phyloP scores from a whole-genome alignment of 176 grass and related monocot genomes.

The Elaeis guineensis region DNA sequence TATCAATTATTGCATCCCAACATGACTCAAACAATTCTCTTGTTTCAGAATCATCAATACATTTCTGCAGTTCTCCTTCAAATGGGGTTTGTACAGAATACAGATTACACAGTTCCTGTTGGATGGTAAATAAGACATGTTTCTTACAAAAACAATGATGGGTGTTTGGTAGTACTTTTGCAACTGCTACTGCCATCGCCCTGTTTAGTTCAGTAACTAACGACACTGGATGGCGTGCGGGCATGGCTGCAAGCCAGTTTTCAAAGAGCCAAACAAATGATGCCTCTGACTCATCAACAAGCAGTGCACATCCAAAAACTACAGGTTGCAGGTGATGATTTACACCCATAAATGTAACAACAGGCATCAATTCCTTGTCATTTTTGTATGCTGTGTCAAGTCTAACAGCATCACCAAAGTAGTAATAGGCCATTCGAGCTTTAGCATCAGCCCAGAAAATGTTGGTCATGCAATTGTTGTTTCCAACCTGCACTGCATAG shows the following conservation, averaged over 20 bases:
- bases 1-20: slow-evolving; percentile 47
- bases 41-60: slow-evolving; percentile 52
- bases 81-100: slow-evolving; percentile 42
- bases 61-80: slow-evolving; percentile 54
- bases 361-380: slow-evolving; percentile 65
- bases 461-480: slow-evolving; percentile 49
- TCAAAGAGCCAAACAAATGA: slow-evolving; percentile 88
- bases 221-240: slow-evolving; percentile 47
- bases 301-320: slow-evolving; percentile 78
- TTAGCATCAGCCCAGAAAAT: slow-evolving; percentile 87
- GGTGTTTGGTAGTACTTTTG: slow-evolving; percentile 57
- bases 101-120: slow-evolving; percentile 45
- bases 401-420: slow-evolving; percentile 82
- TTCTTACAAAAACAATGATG: slow-evolving; percentile 65
- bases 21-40: slow-evolving; percentile 62
- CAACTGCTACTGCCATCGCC: slow-evolving; percentile 44
- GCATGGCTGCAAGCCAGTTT: slow-evolving; percentile 89
- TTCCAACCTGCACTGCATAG: slow-evolving; percentile 59
- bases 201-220: slow-evolving; percentile 68
- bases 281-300: slow-evolving; percentile 74
- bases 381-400: slow-evolving; percentile 55
- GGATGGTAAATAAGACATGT: slow-evolving; percentile 50
- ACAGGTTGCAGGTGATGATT: slow-evolving; percentile 87
- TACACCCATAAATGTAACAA: slow-evolving; percentile 78
- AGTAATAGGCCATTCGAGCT: slow-evolving; percentile 72